Percentiles rank a stretch among this genome's conserved stretches.
These are phyloP conservation scores for Skeletonema menzelii DNA, from an alignment of 108 stramenopile species.

Conservation along the genomic window DNA sequence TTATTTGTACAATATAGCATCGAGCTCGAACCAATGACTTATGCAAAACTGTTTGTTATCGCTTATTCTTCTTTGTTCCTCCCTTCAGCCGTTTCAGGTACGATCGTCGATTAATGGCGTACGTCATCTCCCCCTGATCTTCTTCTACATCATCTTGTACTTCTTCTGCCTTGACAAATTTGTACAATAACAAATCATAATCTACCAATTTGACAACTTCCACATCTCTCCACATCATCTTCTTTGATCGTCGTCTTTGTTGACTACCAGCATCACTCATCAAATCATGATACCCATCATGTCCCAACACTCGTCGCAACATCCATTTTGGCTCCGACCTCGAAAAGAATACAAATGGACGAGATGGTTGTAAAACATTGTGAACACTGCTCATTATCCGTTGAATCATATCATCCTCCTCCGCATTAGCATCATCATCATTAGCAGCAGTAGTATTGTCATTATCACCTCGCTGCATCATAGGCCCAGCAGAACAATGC, in stretches of 20 bases:
- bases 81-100: not conserved
- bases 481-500: constrained; percentile 41
- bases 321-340: constrained; percentile 76
- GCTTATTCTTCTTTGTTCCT: not conserved
- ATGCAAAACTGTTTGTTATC: not conserved
- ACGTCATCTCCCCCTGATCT: not conserved
- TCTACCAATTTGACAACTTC: constrained; percentile 29
- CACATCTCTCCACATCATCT: constrained; percentile 37
- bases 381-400: constrained; percentile 63
- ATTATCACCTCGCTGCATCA: not conserved
- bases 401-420: constrained; percentile 46
- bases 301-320: constrained; percentile 36
- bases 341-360: constrained; percentile 63
- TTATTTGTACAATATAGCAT: no score
- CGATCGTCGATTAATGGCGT: not conserved
- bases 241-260: not conserved
- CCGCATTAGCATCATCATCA: constrained; percentile 5
- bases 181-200: constrained; percentile 35
- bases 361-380: constrained; percentile 62
- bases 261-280: not conserved
- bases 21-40: no score
- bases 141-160: not conserved
- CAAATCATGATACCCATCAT: constrained; percentile 13
- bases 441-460: not conserved
- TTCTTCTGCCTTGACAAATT: constrained; percentile 22